Conservation (phyloP, 495 filamentous ascomycete genomes). For the Aspergillus leporis region DNA sequence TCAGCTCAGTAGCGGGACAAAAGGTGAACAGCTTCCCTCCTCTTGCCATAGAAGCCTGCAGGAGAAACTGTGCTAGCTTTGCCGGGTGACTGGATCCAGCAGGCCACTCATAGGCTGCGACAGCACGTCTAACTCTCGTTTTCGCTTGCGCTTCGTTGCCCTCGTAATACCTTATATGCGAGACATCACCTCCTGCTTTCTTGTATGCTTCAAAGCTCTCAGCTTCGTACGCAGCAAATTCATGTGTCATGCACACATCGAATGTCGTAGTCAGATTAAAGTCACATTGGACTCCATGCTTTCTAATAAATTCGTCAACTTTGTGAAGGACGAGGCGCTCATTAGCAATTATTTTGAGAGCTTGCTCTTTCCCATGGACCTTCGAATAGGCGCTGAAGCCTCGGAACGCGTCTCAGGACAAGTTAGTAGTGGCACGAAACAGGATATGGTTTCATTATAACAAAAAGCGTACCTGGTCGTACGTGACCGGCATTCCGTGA, state of each 20-base stretch:
- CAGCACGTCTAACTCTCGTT: conserved; percentile 24
- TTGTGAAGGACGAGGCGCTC: conserved; percentile 30
- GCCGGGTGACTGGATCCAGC: conserved; percentile 34
- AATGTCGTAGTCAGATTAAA: conserved; percentile 32
- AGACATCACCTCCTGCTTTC: conserved; percentile 28
- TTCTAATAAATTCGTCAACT: conserved; percentile 27
- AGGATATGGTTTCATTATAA: neutral
- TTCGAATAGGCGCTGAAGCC: conserved; percentile 34
- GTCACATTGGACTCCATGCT: conserved; percentile 31
- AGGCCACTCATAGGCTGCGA: conserved; percentile 38
- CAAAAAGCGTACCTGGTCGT: conserved; percentile 27
- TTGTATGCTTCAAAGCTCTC: conserved; percentile 29
- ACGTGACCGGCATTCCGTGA: conserved; percentile 37
- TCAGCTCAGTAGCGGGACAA: conserved; percentile 27
- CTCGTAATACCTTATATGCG: conserved; percentile 27
- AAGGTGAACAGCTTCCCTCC: conserved; percentile 28
- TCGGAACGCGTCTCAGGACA: conserved; percentile 29
- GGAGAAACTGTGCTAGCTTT: conserved; percentile 32
- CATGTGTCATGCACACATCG: conserved; percentile 34
- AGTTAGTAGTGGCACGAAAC: neutral
- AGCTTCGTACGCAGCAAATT: conserved; percentile 30
- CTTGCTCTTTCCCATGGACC: conserved; percentile 32
- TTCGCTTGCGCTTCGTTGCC: conserved; percentile 22
- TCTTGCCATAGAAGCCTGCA: conserved; percentile 21
- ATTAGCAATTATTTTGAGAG: conserved; percentile 29